Conservation (phyloP, 306 rosid genomes). For the Malus sieversii region DNA sequence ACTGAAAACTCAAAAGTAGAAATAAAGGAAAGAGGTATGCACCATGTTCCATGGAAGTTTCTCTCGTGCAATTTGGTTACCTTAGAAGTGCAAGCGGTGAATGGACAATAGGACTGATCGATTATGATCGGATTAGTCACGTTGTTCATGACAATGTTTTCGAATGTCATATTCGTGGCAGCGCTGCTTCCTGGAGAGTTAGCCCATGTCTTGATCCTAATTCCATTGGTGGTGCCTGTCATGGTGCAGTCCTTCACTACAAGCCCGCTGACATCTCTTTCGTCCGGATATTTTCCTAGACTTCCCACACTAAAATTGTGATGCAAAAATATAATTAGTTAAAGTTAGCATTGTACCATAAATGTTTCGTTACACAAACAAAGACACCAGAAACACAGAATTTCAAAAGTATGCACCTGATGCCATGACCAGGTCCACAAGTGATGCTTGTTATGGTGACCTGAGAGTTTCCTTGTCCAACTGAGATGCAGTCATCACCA, state of each 20-base stretch:
- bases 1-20: background rate
- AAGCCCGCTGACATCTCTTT: constrained; percentile 38
- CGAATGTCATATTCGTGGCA: constrained; percentile 43
- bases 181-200: constrained; percentile 39
- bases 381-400: background rate
- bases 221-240: constrained; percentile 36
- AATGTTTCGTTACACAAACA: too few relatives aligned
- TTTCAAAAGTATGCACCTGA: constrained; percentile 18
- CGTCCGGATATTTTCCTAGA: constrained; percentile 39
- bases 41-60: too few relatives aligned
- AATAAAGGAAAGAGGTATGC: background rate
- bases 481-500: constrained; percentile 45
- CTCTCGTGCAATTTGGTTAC: constrained; percentile 4
- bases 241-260: constrained; percentile 32
- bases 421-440: constrained; percentile 53
- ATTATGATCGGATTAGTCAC: constrained; percentile 50
- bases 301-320: constrained; percentile 32
- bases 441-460: constrained; percentile 27
- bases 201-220: constrained; percentile 48
- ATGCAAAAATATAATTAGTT: background rate
- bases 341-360: too few relatives aligned
- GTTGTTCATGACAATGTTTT: constrained; percentile 41
- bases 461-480: constrained; percentile 44
- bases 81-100: constrained; percentile 27
- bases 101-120: constrained; percentile 40